Conservation (phyloP, 441 rosid genomes). For the Eruca vesicaria region DNA sequence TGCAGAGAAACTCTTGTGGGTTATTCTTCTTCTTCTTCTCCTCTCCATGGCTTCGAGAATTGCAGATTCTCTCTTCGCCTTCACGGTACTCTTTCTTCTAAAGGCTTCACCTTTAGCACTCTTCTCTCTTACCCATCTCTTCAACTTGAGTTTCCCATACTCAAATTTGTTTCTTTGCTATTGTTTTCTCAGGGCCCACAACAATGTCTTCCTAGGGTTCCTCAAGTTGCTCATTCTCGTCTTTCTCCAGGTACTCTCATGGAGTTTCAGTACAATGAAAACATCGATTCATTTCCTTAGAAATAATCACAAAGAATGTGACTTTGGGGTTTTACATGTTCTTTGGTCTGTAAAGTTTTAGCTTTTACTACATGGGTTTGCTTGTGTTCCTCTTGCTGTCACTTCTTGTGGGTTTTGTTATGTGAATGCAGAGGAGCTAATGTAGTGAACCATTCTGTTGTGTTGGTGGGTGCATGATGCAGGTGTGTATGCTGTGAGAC, state of each 20-base stretch:
- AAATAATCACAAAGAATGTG: not conserved
- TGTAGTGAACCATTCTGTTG: not conserved
- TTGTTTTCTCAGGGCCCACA: conserved; percentile 53
- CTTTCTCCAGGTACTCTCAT: conserved; percentile 54
- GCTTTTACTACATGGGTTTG: conserved; percentile 1
- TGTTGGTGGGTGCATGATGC: conserved; percentile 31
- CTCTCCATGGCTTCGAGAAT: conserved; percentile 74
- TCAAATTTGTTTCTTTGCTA: conserved; percentile 25
- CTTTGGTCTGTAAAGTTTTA: not conserved
- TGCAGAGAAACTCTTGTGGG: conserved; percentile 11
- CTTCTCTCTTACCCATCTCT: conserved; percentile 1
- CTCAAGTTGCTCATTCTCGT: conserved; percentile 42
- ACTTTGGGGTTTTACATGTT: not conserved
- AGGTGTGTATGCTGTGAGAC: conserved; percentile 50
- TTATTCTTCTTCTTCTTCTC: conserved; percentile 21
- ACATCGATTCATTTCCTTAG: not conserved
- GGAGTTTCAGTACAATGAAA: not conserved
- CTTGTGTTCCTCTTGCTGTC: not conserved
- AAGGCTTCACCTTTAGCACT: conserved; percentile 7
- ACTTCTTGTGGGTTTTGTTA: not conserved
- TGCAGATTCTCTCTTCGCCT: conserved; percentile 57
- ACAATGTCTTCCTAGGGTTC: conserved; percentile 45
- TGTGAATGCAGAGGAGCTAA: not conserved
- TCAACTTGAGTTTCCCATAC: conserved; percentile 13
- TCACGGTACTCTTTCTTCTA: conserved; percentile 42